Percentiles rank a stretch among this genome's conserved stretches.
phyloP scores from a whole-genome alignment of 768 basidiomycete genomes.

The Chalciporus sphaerocephalus region DNA sequence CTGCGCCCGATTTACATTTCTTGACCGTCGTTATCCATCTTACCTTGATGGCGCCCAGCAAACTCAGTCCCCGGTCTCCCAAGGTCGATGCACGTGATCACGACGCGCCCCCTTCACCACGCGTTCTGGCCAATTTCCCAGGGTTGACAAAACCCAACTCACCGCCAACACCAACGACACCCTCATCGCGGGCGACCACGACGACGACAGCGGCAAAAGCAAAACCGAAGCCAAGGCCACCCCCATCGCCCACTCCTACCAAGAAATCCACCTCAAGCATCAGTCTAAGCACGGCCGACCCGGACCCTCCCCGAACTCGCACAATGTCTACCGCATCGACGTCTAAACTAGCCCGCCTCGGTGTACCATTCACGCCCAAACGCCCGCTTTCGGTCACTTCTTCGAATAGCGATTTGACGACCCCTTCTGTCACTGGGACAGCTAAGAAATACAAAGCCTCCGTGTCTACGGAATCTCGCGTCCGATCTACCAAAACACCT shows the following conservation, averaged over 20 bases:
- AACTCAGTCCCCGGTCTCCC: not conserved
- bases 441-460: conserved; percentile 68
- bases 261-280: not conserved
- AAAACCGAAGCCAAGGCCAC: too few relatives aligned
- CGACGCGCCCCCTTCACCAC: conserved; percentile 23
- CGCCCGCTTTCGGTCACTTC: conserved; percentile 39
- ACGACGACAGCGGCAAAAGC: not conserved
- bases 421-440: conserved; percentile 37
- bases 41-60: conserved; percentile 7
- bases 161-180: not conserved
- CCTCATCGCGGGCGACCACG: conserved; percentile 11
- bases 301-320: not conserved
- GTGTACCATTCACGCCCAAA: conserved; percentile 51
- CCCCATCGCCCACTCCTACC: not conserved
- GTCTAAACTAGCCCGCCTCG: conserved; percentile 37
- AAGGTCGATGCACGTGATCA: conserved; percentile 24
- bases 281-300: too few relatives aligned
- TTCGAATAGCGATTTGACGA: conserved; percentile 33
- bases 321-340: conserved; percentile 25
- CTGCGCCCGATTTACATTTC: too few relatives aligned
- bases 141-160: conserved; percentile 24
- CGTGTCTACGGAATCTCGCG: conserved; percentile 44
- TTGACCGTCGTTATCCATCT: not conserved
- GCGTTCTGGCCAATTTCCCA: conserved; percentile 28
- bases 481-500: conserved; percentile 30